Percentiles rank a stretch among this genome's conserved stretches.
Conservation (phyloP, 768 basidiomycete genomes). For the Tricholoma furcatifolium region DNA sequence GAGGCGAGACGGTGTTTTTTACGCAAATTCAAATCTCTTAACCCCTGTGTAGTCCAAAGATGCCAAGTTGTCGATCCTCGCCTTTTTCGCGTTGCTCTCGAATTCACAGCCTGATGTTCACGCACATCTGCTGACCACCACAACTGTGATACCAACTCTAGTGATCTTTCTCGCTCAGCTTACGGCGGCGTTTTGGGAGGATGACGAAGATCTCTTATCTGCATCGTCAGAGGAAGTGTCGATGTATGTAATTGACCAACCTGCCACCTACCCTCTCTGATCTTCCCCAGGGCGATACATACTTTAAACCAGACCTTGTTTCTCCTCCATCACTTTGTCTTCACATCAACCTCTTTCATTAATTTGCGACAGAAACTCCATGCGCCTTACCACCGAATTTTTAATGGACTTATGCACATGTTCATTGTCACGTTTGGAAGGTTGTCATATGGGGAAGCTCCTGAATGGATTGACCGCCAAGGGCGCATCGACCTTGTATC, state of each 20-base stretch:
- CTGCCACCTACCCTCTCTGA: not conserved
- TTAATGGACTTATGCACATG: conserved; percentile 63
- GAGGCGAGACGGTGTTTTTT: conserved; percentile 33
- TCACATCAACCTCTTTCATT: conserved; percentile 42
- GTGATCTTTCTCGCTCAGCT: conserved; percentile 53
- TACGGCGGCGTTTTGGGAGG: conserved; percentile 65
- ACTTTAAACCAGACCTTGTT: conserved; percentile 52
- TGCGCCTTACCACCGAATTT: conserved; percentile 49
- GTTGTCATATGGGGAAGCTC: conserved; percentile 66
- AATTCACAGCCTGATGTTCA: conserved; percentile 38
- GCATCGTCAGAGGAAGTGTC: conserved; percentile 31
- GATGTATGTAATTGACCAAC: conserved; percentile 30
- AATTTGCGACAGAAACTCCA: conserved; percentile 61
- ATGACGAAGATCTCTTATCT: conserved; percentile 41
- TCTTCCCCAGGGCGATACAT: conserved; percentile 43
- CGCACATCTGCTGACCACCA: conserved; percentile 41
- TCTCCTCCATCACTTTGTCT: conserved; percentile 65
- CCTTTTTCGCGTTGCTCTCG: conserved; percentile 41
- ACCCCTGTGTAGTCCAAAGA: conserved; percentile 17
- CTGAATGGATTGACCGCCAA: conserved; percentile 52
- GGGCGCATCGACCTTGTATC: conserved; percentile 40
- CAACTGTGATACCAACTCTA: conserved; percentile 62
- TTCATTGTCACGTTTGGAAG: conserved; percentile 79
- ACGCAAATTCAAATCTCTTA: not conserved
- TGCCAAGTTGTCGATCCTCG: conserved; percentile 35